Percentiles rank a stretch among this genome's conserved stretches.
phyloP scores from a whole-genome alignment of 1,139 yeast species.

The Candida sojae region DNA sequence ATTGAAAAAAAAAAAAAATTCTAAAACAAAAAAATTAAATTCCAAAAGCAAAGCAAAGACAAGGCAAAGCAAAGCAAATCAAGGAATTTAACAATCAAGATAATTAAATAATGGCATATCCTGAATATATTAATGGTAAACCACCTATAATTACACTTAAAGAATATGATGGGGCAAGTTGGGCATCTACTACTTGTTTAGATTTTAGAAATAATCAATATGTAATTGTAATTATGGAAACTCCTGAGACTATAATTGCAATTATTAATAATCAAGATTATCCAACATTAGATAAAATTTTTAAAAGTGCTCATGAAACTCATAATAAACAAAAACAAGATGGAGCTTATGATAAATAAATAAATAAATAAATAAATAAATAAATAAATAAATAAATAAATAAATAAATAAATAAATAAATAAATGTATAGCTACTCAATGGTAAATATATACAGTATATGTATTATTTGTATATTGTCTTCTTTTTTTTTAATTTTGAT shows the following conservation, averaged over 20 bases:
- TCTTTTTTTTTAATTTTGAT: too few relatives aligned
- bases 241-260: slow-evolving; percentile 47
- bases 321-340: slow-evolving; percentile 22
- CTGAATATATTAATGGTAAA: slow-evolving; percentile 43
- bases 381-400: background rate
- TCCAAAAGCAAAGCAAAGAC: background rate
- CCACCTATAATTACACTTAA: slow-evolving; percentile 49
- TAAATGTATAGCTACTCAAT: background rate
- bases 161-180: slow-evolving; percentile 53
- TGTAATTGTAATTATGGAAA: slow-evolving; percentile 49
- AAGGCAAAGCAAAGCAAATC: background rate
- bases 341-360: background rate
- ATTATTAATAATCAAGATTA: slow-evolving; percentile 36
- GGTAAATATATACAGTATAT: too few relatives aligned
- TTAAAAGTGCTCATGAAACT: slow-evolving; percentile 45
- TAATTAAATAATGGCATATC: slow-evolving; percentile 28
- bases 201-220: slow-evolving; percentile 39
- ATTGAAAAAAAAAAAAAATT: background rate
- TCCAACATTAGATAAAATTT: slow-evolving; percentile 43
- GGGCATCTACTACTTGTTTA: slow-evolving; percentile 55
- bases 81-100: background rate
- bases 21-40: background rate
- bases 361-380: background rate
- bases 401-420: background rate
- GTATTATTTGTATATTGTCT: too few relatives aligned